Evolutionary conservation across 176 grass and related monocot genomes (phyloP).

Genomic region (Musa acuminata): DNA sequence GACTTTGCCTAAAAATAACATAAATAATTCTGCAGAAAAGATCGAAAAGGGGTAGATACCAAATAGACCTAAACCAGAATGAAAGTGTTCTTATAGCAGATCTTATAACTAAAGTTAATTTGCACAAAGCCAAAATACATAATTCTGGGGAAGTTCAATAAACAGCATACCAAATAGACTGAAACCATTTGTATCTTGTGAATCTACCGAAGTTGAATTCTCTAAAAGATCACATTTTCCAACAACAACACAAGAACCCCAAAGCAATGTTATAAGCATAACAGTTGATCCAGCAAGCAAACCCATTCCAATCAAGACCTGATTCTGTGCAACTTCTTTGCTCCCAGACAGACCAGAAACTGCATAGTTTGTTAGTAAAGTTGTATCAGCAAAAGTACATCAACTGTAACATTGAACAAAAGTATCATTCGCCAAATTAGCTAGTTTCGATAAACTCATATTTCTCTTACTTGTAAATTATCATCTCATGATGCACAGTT

Average conservation of each 20-base stretch:
- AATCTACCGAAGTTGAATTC: constrained; percentile 34
- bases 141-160: neutral
- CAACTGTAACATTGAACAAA: too few relatives aligned
- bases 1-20: too few relatives aligned
- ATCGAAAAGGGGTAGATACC: neutral
- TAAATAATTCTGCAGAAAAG: too few relatives aligned
- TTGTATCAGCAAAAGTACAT: neutral
- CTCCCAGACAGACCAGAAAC: constrained; percentile 86
- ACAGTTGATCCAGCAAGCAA: constrained; percentile 92
- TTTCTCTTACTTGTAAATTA: too few relatives aligned
- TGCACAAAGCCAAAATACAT: neutral
- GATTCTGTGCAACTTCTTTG: constrained; percentile 86
- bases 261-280: constrained; percentile 84
- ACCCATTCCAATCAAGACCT: constrained; percentile 90
- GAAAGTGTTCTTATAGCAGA: neutral
- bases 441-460: too few relatives aligned
- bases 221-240: constrained; percentile 75
- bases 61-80: neutral
- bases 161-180: constrained; percentile 51
- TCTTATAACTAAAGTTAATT: neutral
- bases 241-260: constrained; percentile 94
- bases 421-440: too few relatives aligned
- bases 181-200: constrained; percentile 43
- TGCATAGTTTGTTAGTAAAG: constrained; percentile 24
- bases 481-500: too few relatives aligned